phyloP scores from a whole-genome alignment of 1,284 basidiomycete genomes.

The Ganoderma sp. region DNA sequence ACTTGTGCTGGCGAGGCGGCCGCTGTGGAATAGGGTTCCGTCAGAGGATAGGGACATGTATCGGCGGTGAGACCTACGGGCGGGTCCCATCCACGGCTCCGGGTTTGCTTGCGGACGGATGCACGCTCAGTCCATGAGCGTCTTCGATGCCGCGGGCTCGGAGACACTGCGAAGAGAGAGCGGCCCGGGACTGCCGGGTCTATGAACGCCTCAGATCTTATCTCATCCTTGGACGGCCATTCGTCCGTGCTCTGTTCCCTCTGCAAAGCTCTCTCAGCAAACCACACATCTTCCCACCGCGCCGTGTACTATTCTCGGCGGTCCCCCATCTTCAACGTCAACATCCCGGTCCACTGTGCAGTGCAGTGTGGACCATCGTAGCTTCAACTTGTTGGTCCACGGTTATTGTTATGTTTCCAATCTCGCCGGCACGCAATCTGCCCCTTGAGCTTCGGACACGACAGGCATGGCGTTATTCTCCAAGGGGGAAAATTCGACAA shows the following conservation, averaged over 20 bases:
- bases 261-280: neutral
- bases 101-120: neutral
- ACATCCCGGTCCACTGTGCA: neutral
- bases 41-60: neutral
- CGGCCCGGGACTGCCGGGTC: neutral
- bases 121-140: neutral
- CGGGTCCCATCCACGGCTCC: neutral
- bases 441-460: neutral
- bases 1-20: neutral
- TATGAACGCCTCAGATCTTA: neutral
- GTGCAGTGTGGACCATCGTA: neutral
- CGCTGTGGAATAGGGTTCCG: neutral
- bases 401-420: neutral
- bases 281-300: neutral
- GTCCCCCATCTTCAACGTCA: neutral
- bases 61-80: neutral
- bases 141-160: neutral
- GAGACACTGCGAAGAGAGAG: neutral
- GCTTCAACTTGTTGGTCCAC: conserved; percentile 7
- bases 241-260: neutral
- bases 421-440: conserved; percentile 1
- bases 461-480: no score
- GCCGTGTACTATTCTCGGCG: neutral
- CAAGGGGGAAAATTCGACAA: no score
- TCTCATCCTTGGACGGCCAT: neutral